phyloP scores from a whole-genome alignment of 1,284 basidiomycete genomes.

The Ustilago nuda region DNA sequence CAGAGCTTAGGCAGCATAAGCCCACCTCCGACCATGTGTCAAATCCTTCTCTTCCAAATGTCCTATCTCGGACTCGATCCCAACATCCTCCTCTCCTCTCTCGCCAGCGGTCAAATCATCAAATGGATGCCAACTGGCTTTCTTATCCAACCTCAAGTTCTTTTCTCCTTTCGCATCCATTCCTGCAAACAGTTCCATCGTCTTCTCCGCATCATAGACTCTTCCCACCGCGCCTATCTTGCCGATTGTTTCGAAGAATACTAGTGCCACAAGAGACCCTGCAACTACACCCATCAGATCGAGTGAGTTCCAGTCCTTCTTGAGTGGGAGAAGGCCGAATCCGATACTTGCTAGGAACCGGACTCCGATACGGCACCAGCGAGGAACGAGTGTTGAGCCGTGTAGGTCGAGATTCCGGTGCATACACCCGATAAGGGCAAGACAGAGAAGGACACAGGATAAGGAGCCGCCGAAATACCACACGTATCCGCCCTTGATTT shows the following conservation, averaged over 20 bases:
- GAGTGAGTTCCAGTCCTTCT: conserved; percentile 48
- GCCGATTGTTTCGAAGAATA: conserved; percentile 63
- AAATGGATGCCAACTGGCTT: conserved; percentile 62
- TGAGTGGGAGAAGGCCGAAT: conserved; percentile 57
- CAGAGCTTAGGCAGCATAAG: conserved; percentile 45
- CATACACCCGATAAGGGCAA: conserved; percentile 58
- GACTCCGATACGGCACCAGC: conserved; percentile 47
- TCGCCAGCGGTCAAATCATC: conserved; percentile 65
- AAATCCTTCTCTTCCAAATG: conserved; percentile 62
- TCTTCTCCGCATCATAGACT: conserved; percentile 48
- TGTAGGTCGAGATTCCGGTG: conserved; percentile 61
- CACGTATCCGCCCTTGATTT: conserved; percentile 42
- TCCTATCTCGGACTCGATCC: conserved; percentile 65
- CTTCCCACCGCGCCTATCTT: conserved; percentile 64
- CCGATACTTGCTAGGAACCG: conserved; percentile 50
- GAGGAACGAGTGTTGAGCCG: conserved; percentile 52
- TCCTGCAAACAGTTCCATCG: conserved; percentile 41
- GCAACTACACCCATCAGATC: conserved; percentile 51
- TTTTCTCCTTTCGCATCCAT: conserved; percentile 30
- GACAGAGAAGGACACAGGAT: conserved; percentile 44
- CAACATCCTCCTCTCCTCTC: conserved; percentile 67
- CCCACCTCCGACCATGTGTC: conserved; percentile 59
- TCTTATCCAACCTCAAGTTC: conserved; percentile 29
- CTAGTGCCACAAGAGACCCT: conserved; percentile 47
- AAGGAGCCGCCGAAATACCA: conserved; percentile 64